A percentile compares a stretch with the other conserved stretches of the same genome.
Conservation (phyloP, 2,329 filamentous ascomycete genomes). For the Scopulariopsis brevicaulis region DNA sequence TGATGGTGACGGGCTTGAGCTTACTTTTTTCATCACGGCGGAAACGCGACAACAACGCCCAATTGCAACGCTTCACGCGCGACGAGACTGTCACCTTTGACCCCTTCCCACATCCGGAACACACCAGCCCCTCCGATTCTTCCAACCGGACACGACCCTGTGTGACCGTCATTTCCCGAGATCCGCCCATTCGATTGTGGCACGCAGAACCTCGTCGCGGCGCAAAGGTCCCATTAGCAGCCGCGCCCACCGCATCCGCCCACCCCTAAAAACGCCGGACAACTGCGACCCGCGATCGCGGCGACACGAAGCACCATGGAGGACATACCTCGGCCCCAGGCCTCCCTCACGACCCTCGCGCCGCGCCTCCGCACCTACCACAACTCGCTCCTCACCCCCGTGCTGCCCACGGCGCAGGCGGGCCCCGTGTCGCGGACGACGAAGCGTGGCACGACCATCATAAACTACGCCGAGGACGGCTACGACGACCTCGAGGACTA, state of each 20-base stretch:
- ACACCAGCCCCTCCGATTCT: neutral
- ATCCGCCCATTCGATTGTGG: neutral
- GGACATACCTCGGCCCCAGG: conserved; percentile 52
- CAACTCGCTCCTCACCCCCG: conserved; percentile 82
- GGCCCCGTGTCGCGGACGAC: conserved; percentile 72
- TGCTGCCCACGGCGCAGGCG: conserved; percentile 58
- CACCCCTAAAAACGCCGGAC: neutral
- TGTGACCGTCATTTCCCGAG: neutral
- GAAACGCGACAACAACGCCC: neutral
- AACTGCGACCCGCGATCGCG: neutral
- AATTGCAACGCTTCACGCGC: neutral
- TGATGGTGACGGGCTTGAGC: neutral
- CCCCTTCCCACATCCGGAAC: neutral
- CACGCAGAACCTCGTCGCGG: neutral
- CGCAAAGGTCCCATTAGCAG: neutral
- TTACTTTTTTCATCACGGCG: neutral
- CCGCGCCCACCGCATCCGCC: neutral
- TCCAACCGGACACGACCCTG: neutral
- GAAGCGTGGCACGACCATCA: conserved; percentile 89
- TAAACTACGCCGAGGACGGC: conserved; percentile 96
- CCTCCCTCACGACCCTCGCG: conserved; percentile 84
- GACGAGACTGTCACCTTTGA: neutral
- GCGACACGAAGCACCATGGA: conserved; percentile 26
- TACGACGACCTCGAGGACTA: conserved; percentile 71
- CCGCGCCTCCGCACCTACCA: conserved; percentile 81